Evolutionary conservation across 179 eudicot genomes (phyloP).

Genomic region (Beta corolliflora): DNA sequence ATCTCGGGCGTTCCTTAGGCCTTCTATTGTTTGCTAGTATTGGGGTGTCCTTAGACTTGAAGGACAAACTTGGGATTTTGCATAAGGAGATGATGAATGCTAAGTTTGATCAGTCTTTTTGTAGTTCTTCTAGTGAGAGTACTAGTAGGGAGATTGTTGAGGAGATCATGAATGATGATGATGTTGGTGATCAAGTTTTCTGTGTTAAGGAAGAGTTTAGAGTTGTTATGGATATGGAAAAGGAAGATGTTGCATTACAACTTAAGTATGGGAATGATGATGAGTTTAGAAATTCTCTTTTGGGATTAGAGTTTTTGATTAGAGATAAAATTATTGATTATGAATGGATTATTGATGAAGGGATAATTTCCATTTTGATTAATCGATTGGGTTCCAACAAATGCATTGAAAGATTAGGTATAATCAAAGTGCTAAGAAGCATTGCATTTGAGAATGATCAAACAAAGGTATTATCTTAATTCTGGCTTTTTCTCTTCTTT

Average conservation of each 20-base stretch:
- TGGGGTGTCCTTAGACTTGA: slow-evolving; percentile 50
- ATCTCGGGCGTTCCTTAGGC: slow-evolving; percentile 68
- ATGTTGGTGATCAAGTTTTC: not conserved
- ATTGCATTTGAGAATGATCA: slow-evolving; percentile 42
- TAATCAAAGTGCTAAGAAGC: slow-evolving; percentile 58
- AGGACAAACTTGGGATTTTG: slow-evolving; percentile 55
- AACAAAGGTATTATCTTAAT: slow-evolving; percentile 51
- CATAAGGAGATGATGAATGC: slow-evolving; percentile 67
- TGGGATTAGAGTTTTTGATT: slow-evolving; percentile 40
- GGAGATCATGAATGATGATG: slow-evolving; percentile 12
- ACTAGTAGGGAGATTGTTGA: slow-evolving; percentile 25
- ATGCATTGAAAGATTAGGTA: slow-evolving; percentile 49
- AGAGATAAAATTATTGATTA: slow-evolving; percentile 41
- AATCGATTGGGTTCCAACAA: slow-evolving; percentile 59
- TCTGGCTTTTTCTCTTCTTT: no score
- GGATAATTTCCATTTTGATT: slow-evolving; percentile 55
- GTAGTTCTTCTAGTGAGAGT: slow-evolving; percentile 31
- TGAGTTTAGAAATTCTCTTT: slow-evolving; percentile 54
- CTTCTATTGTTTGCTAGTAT: slow-evolving; percentile 64
- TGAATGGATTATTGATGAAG: slow-evolving; percentile 69
- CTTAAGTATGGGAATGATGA: slow-evolving; percentile 76
- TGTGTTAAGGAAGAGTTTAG: not conserved
- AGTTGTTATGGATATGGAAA: slow-evolving; percentile 11
- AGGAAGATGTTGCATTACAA: slow-evolving; percentile 69
- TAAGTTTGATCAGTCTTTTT: slow-evolving; percentile 40